Base-by-base conservation (phyloP, 2,329 filamentous ascomycete genomes). In the Anthostomella pinea region DNA sequence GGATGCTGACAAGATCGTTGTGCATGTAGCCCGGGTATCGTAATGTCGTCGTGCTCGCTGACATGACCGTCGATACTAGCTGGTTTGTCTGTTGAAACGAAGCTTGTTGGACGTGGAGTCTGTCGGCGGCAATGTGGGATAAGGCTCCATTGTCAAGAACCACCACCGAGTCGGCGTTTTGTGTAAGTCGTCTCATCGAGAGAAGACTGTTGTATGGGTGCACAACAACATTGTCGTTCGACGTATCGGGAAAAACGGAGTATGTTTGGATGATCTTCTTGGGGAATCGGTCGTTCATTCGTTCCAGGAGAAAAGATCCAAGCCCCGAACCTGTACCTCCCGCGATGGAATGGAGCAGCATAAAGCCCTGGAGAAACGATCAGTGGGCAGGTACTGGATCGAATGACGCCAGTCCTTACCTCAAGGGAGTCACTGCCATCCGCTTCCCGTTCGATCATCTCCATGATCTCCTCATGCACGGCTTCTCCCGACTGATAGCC, bases 251-350 rank as follows among this genome's bases (percentile, higher is more conserved):
- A 55, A 98, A 98, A 34, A 98, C 94, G 0, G 91, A 97, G 66
- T 98, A 98, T 26, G 93, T 97, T 68, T 98, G 93, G 39, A 98
- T 96, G 48, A 98, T 81, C 73, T 98, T 98, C 69, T 98, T 98
- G 22, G 94, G 93, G 53, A 97, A 98, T 32, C 90, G 79, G 64
- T 98, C 93, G 63, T 98, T 98, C 63, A 98, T 81, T 47, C 89
- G 78, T 66, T 98, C 94, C 13, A 98, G 79, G 43, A 98, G 77
- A 59, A 94, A 98, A 18, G 89, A 95, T 16, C 93, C 93, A 29
- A 98, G 68, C n/a, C 93, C 93, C 15, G 90, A 96, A 7, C 93
- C 93, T 13, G 93, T 98, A 39, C 93, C 93, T 45, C 93, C 93
- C 27, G 93, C 94, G 58, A 98, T 98, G 3, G 93, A 97, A 63